Evolutionary conservation across 2,329 filamentous ascomycete species (phyloP).

Genomic region (Penicillium freii): DNA sequence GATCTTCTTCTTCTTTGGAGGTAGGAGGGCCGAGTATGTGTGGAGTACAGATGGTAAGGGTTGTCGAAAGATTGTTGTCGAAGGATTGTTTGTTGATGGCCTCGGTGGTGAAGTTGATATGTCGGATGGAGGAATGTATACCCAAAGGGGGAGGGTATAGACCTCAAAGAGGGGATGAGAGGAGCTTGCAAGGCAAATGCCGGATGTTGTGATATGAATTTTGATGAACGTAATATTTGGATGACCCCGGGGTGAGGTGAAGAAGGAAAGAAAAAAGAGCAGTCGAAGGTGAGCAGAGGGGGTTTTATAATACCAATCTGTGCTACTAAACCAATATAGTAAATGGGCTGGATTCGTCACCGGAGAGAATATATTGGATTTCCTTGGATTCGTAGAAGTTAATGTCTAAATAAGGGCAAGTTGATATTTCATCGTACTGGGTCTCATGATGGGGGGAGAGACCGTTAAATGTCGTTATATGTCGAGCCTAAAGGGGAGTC

Average conservation of each 20-base stretch:
- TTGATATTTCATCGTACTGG: not conserved
- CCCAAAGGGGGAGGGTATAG: not conserved
- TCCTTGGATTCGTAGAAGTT: not conserved
- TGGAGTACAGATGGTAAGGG: not conserved
- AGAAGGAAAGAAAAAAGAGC: not conserved
- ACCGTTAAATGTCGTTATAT: not conserved
- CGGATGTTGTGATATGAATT: not conserved
- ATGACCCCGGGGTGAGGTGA: conserved; percentile 5
- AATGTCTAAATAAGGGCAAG: not conserved
- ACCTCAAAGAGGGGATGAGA: not conserved
- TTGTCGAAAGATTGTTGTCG: not conserved
- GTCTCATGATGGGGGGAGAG: not conserved
- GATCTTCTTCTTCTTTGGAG: not conserved
- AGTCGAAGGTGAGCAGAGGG: not conserved
- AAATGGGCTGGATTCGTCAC: not conserved
- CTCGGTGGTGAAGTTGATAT: not conserved
- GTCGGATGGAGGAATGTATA: not conserved
- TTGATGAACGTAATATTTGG: not conserved
- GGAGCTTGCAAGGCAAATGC: not conserved
- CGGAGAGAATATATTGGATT: not conserved
- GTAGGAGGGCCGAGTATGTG: not conserved
- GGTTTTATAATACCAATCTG: not conserved
- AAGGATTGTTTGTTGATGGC: not conserved
- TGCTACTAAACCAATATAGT: not conserved
- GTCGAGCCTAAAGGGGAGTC: not conserved